Base-by-base conservation (phyloP, 2,329 filamentous ascomycete species). In the Sclerotinia trifoliorum region DNA sequence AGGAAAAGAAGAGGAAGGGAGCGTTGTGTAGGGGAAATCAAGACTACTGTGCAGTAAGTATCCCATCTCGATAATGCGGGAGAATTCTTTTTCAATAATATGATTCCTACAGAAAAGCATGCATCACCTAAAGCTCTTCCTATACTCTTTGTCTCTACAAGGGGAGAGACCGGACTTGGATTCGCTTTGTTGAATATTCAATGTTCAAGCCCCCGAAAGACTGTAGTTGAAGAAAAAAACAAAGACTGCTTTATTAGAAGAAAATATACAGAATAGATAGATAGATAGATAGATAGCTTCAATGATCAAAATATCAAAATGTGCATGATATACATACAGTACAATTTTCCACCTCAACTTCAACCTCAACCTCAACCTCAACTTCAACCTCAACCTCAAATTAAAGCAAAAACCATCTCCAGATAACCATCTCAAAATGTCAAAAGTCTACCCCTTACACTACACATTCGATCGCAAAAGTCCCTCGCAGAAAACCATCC, bases 401-500 rank as follows among this genome's bases (percentile, higher is more conserved):
- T 32, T 7, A 29, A 44, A 49, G 21, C 1, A 32, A 32, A 4
- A 32, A 32, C 32, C 32, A 0, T 17, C 35, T 19, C 1, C 7
- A 51, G 5, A 5, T 10, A 2, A 35, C 2, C 32, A 56, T 0
- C 2, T 35, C 29, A 26, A 11, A 13, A 63, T 63, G 60, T 51
- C 60, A 2, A 7, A 21, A 13, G 10, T 6, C 8, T 51, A 51
- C 19, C 15, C 5, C 8, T 0, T 24, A 2, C 60, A 63, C 35
- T 35, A 24, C 3, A 51, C 46, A 26, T 26, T 13, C 3, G 60
- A 63, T n/a, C 10, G 5, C 1, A 13, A 15, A 1, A 2, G 2
- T 1, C 0, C 46, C 15, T 7, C 3, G 7, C 15, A 26, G 15
- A n/a, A 3, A 24, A n/a, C 13, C 1, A 5, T 8, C n/a, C 17